Evolutionary conservation across 2,329 filamentous ascomycete genomes (phyloP).

Genomic region (Neophaeococcomyces aloes): DNA sequence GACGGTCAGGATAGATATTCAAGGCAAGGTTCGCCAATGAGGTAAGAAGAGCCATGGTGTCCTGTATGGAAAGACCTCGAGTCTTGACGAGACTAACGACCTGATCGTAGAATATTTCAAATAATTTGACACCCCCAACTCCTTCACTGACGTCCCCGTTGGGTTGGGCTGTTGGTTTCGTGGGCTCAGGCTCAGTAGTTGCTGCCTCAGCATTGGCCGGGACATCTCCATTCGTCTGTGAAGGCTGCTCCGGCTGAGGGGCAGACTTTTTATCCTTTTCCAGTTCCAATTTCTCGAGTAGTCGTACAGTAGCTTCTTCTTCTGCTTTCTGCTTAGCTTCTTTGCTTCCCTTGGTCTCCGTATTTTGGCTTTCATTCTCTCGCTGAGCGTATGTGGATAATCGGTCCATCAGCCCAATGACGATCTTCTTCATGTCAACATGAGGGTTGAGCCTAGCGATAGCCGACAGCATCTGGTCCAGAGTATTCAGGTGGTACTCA

Average conservation of each 20-base stretch:
- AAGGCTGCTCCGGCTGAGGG: conserved; percentile 20
- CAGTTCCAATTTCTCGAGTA: conserved; percentile 69
- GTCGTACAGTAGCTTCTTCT: conserved; percentile 65
- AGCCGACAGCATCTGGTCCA: conserved; percentile 88
- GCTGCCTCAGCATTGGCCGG: conserved; percentile 12
- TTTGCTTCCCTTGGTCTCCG: conserved; percentile 40
- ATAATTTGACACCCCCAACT: conserved; percentile 66
- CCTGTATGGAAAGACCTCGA: conserved; percentile 82
- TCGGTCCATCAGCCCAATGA: conserved; percentile 95
- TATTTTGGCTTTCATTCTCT: conserved; percentile 60
- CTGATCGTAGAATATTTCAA: conserved; percentile 95
- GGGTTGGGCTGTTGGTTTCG: conserved; percentile 22
- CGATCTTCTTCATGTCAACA: conserved; percentile 95
- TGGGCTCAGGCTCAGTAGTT: conserved; percentile 19
- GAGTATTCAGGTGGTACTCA: conserved; percentile 92
- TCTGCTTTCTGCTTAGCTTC: conserved; percentile 68
- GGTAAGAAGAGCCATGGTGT: conserved; percentile 87
- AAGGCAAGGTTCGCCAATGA: conserved; percentile 86
- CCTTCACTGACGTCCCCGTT: conserved; percentile 27
- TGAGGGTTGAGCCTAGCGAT: conserved; percentile 89
- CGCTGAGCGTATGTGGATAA: conserved; percentile 89
- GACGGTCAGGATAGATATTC: conserved; percentile 76
- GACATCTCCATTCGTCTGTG: conserved; percentile 28
- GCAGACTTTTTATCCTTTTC: conserved; percentile 25
- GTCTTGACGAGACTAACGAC: conserved; percentile 88